Conservation (phyloP, 2,329 filamentous ascomycete genomes). For the Colletotrichum sansevieriae region DNA sequence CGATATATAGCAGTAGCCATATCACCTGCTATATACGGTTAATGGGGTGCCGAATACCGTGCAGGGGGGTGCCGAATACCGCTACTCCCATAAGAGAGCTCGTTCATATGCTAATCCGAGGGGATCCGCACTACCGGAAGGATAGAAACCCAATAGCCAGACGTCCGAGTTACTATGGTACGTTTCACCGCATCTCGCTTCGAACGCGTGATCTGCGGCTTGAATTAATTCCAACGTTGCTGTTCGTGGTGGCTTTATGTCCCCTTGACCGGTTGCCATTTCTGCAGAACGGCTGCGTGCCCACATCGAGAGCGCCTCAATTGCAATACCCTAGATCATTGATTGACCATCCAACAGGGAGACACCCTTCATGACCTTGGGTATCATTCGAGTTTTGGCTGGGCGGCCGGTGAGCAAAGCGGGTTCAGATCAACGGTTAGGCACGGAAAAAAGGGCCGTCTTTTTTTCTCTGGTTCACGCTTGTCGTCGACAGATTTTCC, state of each 20-base stretch:
- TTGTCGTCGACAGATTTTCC: not conserved
- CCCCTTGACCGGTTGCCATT: not conserved
- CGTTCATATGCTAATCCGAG: not conserved
- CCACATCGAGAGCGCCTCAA: too few relatives aligned
- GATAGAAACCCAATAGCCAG: constrained; percentile 23
- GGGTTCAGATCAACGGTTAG: constrained; percentile 4
- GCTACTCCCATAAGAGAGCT: not conserved
- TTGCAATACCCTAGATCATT: too few relatives aligned
- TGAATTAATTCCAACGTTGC: not conserved
- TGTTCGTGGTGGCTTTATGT: too few relatives aligned
- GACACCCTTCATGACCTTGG: too few relatives aligned
- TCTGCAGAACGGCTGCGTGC: not conserved
- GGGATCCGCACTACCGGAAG: constrained; percentile 11
- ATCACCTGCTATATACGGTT: too few relatives aligned
- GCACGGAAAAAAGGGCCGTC: not conserved
- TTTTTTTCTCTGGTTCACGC: not conserved
- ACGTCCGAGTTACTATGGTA: constrained; percentile 29
- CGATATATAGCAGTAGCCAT: too few relatives aligned
- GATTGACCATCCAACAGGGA: too few relatives aligned
- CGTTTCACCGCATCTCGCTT: constrained; percentile 38
- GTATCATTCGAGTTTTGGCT: too few relatives aligned
- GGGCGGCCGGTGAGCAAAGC: not conserved
- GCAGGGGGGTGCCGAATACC: too few relatives aligned
- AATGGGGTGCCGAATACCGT: too few relatives aligned
- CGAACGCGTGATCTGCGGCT: constrained; percentile 14